Base-by-base conservation (phyloP, 2,329 filamentous ascomycete genomes). In the Fulvia fulva region DNA sequence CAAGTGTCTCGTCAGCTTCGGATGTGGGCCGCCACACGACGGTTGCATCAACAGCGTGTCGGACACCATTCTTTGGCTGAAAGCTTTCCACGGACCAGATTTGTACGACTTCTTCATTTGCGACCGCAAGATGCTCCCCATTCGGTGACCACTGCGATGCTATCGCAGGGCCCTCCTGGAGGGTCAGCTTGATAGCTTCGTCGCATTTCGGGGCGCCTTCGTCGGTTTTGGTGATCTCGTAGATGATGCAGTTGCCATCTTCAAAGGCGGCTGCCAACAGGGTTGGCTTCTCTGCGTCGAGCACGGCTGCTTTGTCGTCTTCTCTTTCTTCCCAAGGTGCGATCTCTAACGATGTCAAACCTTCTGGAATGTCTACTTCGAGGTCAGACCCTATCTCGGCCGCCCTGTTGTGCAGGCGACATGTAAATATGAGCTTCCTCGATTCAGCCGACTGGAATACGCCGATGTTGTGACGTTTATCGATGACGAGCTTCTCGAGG, bases 71-170 rank as follows among this genome's bases (percentile, higher is more conserved):
- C 19, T 61, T 58, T 11, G 63, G 63, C 9, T 53, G 51, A 16
- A 68, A 60, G 8, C 62, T 56, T 19, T 69, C 67, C 8, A 62
- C 58, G 16, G 67, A 61, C 77, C 78, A 81, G n/a, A 81, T 68
- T 5, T 75, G 75, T 11, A 80, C 71, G 6, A 73, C 68, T 57
- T 78, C 75, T 6, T 71, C 71, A 2, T 76, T 75, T 7, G 74
- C 77, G 19, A 76, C 74, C 9, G 78, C 78, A 7, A 81, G 66
- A 30, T 76, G 67, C 4, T 60, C 62, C 11, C 77, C 76, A 52
- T 76, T 70, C 2, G 77, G 75, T 1, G 77, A 77, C 68, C 78
- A 80, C 1, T 76, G 70, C 5, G 79, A 66, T 22, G 75, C 74
- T 37, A 75, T 68, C 0, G 74, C 75, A 26, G 74, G 73, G 25